These are phyloP conservation scores for Mentha longifolia DNA, from an alignment of 257 asterid genomes.

Conservation along the genomic window DNA sequence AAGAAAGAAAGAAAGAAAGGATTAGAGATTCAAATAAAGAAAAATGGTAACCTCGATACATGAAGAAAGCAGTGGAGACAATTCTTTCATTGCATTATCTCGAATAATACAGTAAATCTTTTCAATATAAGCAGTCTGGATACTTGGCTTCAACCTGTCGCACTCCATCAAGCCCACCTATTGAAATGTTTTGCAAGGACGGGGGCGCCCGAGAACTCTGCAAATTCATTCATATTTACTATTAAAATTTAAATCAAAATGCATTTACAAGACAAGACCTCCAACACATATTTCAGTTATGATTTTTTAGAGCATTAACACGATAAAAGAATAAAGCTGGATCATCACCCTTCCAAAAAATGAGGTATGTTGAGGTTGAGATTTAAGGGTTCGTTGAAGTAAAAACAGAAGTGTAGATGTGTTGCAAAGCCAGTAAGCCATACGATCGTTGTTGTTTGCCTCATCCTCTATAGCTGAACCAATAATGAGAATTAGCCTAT, in stretches of 20 bases:
- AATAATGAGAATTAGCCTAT: slow-evolving; percentile 75
- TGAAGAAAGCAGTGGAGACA: slow-evolving; percentile 55
- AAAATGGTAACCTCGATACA: slow-evolving; percentile 63
- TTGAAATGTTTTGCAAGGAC: slow-evolving; percentile 61
- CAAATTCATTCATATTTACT: slow-evolving; percentile 32
- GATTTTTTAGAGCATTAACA: not conserved
- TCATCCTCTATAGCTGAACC: slow-evolving; percentile 93
- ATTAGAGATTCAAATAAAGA: slow-evolving; percentile 1
- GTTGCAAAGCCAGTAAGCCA: slow-evolving; percentile 93
- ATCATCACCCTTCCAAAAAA: slow-evolving; percentile 76
- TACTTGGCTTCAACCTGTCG: slow-evolving; percentile 81
- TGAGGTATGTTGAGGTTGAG: slow-evolving; percentile 64
- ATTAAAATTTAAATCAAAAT: slow-evolving; percentile 15
- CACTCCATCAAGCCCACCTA: slow-evolving; percentile 71
- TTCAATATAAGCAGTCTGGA: slow-evolving; percentile 84
- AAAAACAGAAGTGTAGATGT: slow-evolving; percentile 71
- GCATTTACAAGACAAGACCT: slow-evolving; percentile 13
- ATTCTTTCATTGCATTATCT: slow-evolving; percentile 72
- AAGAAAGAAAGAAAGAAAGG: no score
- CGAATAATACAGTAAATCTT: slow-evolving; percentile 84
- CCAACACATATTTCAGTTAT: slow-evolving; percentile 20
- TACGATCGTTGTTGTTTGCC: slow-evolving; percentile 48
- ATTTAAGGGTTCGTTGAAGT: slow-evolving; percentile 70
- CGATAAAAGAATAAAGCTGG: slow-evolving; percentile 21
- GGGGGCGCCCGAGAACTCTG: slow-evolving; percentile 74